Conservation (phyloP, 345 rosid genomes). For the Eucalyptus leucophloia region DNA sequence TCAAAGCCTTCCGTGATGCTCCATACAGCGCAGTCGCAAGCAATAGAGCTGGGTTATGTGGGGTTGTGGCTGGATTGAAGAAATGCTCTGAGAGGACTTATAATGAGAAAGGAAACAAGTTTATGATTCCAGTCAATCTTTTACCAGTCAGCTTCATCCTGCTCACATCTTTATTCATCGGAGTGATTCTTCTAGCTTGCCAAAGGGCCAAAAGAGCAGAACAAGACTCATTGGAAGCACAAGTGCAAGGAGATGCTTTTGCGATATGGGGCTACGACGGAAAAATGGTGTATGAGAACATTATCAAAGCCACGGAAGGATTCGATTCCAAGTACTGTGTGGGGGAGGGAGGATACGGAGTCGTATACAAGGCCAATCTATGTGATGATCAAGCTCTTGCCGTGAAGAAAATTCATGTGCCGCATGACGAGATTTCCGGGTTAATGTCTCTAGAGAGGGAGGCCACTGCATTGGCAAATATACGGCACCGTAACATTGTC, state of each 20-base stretch:
- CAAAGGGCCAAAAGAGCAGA: not conserved
- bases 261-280: conserved; percentile 1
- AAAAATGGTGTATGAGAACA: not conserved
- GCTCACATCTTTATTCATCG: not conserved
- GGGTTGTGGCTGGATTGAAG: not conserved
- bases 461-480: not conserved
- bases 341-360: not conserved
- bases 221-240: not conserved
- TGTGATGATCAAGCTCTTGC: not conserved
- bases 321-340: not conserved
- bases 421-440: not conserved
- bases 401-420: not conserved
- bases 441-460: not conserved
- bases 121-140: not conserved
- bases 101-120: not conserved
- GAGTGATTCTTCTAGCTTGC: not conserved
- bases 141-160: not conserved
- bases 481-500: not conserved
- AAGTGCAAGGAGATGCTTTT: not conserved
- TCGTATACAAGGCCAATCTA: not conserved
- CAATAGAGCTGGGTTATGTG: not conserved
- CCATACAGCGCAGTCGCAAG: not conserved
- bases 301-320: not conserved
- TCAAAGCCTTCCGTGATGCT: not conserved
- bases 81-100: not conserved